Evolutionary conservation across 768 basidiomycete species (phyloP).

Genomic region (Rossbeevera mucosa): DNA sequence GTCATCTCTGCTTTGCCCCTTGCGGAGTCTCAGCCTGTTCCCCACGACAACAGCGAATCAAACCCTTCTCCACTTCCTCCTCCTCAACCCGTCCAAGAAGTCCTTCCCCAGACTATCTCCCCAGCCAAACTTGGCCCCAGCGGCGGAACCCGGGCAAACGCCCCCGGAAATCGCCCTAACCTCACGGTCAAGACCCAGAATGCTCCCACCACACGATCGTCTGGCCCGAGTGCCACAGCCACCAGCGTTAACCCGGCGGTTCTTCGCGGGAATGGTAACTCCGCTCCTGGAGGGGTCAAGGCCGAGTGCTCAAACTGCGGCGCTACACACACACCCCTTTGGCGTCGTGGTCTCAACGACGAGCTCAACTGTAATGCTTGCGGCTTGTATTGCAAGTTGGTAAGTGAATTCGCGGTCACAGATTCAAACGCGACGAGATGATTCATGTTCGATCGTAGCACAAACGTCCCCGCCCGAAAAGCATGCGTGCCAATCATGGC

Average conservation of each 20-base stretch:
- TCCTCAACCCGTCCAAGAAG: constrained; percentile 39
- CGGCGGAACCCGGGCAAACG: constrained; percentile 45
- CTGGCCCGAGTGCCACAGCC: constrained; percentile 62
- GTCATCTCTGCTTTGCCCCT: constrained; percentile 9
- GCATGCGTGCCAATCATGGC: constrained; percentile 73
- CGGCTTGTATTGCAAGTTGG: constrained; percentile 82
- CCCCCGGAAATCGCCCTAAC: constrained; percentile 47
- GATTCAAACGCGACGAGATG: neutral
- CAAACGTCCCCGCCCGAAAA: constrained; percentile 85
- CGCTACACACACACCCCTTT: constrained; percentile 83
- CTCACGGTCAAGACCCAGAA: constrained; percentile 58
- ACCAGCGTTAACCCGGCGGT: constrained; percentile 50
- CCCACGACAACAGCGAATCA: constrained; percentile 4
- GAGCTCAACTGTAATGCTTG: constrained; percentile 89
- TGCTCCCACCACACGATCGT: constrained; percentile 42
- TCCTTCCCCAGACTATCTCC: constrained; percentile 47
- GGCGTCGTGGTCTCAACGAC: constrained; percentile 82
- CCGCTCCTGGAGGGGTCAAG: constrained; percentile 58
- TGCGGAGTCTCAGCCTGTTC: constrained; percentile 10
- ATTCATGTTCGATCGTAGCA: constrained; percentile 44
- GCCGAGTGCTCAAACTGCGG: constrained; percentile 88
- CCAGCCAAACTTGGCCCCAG: constrained; percentile 57
- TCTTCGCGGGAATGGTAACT: constrained; percentile 29
- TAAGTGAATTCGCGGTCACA: constrained; percentile 32
- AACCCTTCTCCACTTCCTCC: constrained; percentile 20